These are phyloP conservation scores for Colletotrichum kahawae DNA, from an alignment of 2,329 filamentous ascomycete genomes.

Conservation along the genomic window DNA sequence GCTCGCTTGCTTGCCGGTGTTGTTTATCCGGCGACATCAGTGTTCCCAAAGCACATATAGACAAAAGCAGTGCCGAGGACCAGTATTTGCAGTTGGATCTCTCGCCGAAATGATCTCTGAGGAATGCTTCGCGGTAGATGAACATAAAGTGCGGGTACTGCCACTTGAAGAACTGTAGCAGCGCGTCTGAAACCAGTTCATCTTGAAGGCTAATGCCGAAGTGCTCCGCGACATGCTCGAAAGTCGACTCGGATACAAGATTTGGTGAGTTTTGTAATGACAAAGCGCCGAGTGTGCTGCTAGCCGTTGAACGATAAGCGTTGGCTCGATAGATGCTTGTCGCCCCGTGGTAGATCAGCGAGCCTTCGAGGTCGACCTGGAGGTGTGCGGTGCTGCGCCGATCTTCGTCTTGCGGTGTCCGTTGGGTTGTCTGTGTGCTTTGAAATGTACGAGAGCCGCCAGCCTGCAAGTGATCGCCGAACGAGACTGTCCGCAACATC, in stretches of 20 bases:
- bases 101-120: constrained; percentile 25
- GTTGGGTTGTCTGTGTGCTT: fast-evolving
- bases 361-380: constrained; percentile 17
- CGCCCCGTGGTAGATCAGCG: constrained; percentile 25
- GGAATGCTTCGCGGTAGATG: constrained; percentile 33
- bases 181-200: constrained; percentile 20
- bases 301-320: neutral
- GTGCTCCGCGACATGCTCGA: constrained; percentile 25
- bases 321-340: constrained; percentile 31
- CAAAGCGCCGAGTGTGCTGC: neutral
- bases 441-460: neutral
- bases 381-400: neutral
- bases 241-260: constrained; percentile 9
- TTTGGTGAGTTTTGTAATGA: neutral
- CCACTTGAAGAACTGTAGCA: constrained; percentile 31
- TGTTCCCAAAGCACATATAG: constrained; percentile 29
- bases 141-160: constrained; percentile 37
- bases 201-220: constrained; percentile 28
- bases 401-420: neutral
- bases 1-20: constrained; percentile 16
- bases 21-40: constrained; percentile 18
- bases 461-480: neutral
- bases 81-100: constrained; percentile 28
- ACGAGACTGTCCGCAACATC: constrained; percentile 12
- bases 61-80: constrained; percentile 27